Percentiles rank a stretch among this genome's conserved stretches.
phyloP scores from a whole-genome alignment of 2,329 filamentous ascomycete genomes.

The Gremmenia infestans region DNA sequence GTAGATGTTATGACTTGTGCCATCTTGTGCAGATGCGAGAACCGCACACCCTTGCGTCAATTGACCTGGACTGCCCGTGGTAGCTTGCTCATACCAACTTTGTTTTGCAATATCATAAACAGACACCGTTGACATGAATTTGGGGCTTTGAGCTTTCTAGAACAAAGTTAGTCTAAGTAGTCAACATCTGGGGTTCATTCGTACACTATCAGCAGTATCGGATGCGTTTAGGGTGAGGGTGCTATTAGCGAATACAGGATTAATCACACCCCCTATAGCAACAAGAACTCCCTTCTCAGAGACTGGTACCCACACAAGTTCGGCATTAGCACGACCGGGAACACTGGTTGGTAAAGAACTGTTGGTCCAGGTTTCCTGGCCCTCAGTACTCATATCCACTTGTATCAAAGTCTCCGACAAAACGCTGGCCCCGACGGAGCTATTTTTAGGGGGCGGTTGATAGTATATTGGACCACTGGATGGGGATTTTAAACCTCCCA shows the following conservation, averaged over 20 bases:
- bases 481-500: conserved; percentile 55
- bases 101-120: conserved; percentile 68
- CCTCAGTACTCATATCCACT: conserved; percentile 52
- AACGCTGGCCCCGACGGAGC: conserved; percentile 25
- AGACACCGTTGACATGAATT: conserved; percentile 67
- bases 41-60: conserved; percentile 69
- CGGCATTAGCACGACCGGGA: conserved; percentile 54
- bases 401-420: conserved; percentile 54
- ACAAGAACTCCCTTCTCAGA: conserved; percentile 71
- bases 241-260: conserved; percentile 44
- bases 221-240: conserved; percentile 23
- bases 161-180: conserved; percentile 18
- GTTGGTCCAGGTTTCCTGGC: conserved; percentile 52
- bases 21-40: conserved; percentile 63
- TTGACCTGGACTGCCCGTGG: conserved; percentile 57
- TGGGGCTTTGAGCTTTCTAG: conserved; percentile 59
- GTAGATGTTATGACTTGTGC: conserved; percentile 72
- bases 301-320: conserved; percentile 72
- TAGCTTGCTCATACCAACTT: conserved; percentile 69
- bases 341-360: conserved; percentile 45
- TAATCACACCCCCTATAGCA: conserved; percentile 68
- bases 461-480: conserved; percentile 46
- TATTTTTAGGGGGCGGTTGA: conserved; percentile 11
- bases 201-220: conserved; percentile 38
- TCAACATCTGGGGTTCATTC: not conserved